Evolutionary conservation across 768 basidiomycete genomes (phyloP).

Genomic region (Suillus fuscotomentosus): DNA sequence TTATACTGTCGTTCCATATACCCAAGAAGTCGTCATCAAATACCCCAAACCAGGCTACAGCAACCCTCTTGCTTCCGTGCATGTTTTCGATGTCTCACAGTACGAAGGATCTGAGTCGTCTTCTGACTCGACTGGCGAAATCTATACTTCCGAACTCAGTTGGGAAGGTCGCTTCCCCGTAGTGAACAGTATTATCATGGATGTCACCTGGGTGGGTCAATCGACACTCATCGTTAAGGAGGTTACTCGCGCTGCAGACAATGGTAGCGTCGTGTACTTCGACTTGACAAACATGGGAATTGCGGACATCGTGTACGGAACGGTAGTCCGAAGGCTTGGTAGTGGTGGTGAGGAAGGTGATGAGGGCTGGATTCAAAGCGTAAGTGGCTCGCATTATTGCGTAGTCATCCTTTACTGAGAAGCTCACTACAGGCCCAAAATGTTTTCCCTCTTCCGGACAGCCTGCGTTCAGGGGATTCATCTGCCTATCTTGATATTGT

Average conservation of each 20-base stretch:
- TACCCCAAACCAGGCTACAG: conserved; percentile 91
- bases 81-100: conserved; percentile 74
- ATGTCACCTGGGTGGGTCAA: conserved; percentile 87
- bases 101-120: conserved; percentile 39
- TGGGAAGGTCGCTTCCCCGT: conserved; percentile 62
- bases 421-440: conserved; percentile 50
- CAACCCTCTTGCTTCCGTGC: conserved; percentile 83
- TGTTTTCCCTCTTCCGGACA: conserved; percentile 54
- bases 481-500: conserved; percentile 89
- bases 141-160: conserved; percentile 53
- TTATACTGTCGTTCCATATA: conserved; percentile 76
- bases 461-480: conserved; percentile 39
- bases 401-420: background rate
- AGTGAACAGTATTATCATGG: conserved; percentile 70
- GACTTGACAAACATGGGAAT: conserved; percentile 39
- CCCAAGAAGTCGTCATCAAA: conserved; percentile 55
- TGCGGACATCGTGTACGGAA: conserved; percentile 37
- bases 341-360: conserved; percentile 84
- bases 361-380: conserved; percentile 92
- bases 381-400: conserved; percentile 35
- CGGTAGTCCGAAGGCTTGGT: conserved; percentile 75
- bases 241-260: conserved; percentile 79
- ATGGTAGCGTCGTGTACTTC: conserved; percentile 80
- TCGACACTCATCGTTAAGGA: conserved; percentile 79
- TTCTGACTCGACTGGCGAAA: conserved; percentile 30